Conservation (phyloP, 1,139 yeast species). For the Nakaseomyces kungkrabaensis region DNA sequence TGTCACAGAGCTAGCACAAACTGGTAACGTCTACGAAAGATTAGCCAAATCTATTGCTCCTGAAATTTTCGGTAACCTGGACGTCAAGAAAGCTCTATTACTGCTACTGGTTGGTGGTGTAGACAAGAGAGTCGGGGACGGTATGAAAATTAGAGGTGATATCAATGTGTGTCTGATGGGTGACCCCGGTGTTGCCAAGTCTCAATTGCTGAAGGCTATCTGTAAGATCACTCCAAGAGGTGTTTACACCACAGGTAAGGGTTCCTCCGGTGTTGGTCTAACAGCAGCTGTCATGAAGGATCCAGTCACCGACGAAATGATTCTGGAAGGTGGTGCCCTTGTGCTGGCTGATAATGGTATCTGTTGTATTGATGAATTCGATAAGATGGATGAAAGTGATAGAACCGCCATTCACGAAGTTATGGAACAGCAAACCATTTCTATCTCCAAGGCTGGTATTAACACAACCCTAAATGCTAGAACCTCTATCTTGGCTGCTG, state of each 20-base stretch:
- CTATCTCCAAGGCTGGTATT: conserved; percentile 96
- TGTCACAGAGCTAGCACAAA: conserved; percentile 43
- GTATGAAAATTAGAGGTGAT: conserved; percentile 95
- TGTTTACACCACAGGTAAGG: conserved; percentile 96
- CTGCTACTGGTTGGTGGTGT: conserved; percentile 90
- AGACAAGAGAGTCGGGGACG: conserved; percentile 89
- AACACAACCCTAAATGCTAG: conserved; percentile 94
- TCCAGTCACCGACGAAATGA: conserved; percentile 98
- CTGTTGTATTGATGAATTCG: conserved; percentile 98
- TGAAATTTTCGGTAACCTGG: conserved; percentile 89
- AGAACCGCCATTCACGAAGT: conserved; percentile 98
- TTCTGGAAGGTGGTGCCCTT: conserved; percentile 95
- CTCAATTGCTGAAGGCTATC: conserved; percentile 86
- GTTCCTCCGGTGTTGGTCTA: conserved; percentile 97
- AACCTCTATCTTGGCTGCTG: conserved; percentile 93
- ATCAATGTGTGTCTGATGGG: conserved; percentile 96
- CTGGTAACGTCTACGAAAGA: conserved; percentile 68
- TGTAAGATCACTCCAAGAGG: conserved; percentile 94
- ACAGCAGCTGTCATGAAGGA: conserved; percentile 99
- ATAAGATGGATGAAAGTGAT: conserved; percentile 95
- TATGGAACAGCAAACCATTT: conserved; percentile 98
- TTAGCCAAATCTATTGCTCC: conserved; percentile 92
- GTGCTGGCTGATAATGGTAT: conserved; percentile 97
- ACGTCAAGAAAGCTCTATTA: conserved; percentile 83
- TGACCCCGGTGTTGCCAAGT: conserved; percentile 99